These are phyloP conservation scores for Lignosus rhinocerotis DNA, from an alignment of 1,284 basidiomycete genomes.

Conservation along the genomic window DNA sequence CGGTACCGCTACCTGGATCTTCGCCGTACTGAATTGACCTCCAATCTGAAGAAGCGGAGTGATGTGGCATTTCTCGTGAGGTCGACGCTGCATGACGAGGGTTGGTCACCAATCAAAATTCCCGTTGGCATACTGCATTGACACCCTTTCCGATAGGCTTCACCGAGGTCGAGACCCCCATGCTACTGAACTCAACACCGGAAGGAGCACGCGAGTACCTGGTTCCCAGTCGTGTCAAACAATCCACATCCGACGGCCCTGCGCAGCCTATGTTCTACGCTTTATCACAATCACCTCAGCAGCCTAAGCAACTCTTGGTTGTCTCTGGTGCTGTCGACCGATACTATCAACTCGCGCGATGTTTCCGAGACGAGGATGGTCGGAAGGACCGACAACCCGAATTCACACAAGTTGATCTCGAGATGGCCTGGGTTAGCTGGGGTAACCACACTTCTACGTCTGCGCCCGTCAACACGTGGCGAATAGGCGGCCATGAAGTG, in stretches of 20 bases:
- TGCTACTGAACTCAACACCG: constrained; percentile 90
- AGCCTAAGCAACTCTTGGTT: constrained; percentile 93
- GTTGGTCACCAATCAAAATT: constrained; percentile 39
- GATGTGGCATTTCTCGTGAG: constrained; percentile 79
- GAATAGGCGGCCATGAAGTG: constrained; percentile 82
- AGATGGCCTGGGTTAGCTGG: constrained; percentile 95
- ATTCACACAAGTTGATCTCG: constrained; percentile 95
- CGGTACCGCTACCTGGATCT: constrained; percentile 90
- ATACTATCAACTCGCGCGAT: constrained; percentile 92
- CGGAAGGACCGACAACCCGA: constrained; percentile 94
- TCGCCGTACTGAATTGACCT: constrained; percentile 68
- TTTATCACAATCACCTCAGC: constrained; percentile 92
- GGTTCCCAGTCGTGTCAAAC: constrained; percentile 76
- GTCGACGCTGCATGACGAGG: constrained; percentile 71
- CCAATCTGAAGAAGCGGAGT: constrained; percentile 81
- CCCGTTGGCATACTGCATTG: constrained; percentile 14
- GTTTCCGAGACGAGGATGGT: constrained; percentile 95
- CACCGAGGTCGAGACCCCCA: constrained; percentile 90
- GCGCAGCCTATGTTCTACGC: constrained; percentile 78
- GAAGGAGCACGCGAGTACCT: constrained; percentile 95
- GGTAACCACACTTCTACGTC: constrained; percentile 31
- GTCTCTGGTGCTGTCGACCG: constrained; percentile 87
- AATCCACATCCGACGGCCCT: constrained; percentile 15
- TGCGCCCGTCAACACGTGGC: constrained; percentile 54
- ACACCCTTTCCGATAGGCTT: constrained; percentile 55